Evolutionary conservation across 2,329 filamentous ascomycete genomes (phyloP).

Genomic region (Chaetomium globosum): DNA sequence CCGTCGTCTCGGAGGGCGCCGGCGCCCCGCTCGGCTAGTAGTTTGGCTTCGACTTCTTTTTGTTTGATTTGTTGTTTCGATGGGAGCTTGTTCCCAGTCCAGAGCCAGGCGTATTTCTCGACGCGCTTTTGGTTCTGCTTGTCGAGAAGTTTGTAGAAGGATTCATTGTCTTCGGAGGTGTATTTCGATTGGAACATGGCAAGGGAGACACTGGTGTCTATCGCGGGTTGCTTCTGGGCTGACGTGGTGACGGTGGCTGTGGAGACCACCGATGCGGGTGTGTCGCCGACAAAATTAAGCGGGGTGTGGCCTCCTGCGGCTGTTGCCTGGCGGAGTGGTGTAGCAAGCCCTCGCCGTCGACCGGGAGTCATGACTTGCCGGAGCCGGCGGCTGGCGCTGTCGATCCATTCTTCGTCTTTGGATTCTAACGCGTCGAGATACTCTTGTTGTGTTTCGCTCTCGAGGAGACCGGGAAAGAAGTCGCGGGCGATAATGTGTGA

Average conservation of each 20-base stretch:
- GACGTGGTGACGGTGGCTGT: slow-evolving; percentile 43
- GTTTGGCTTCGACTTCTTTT: slow-evolving; percentile 60
- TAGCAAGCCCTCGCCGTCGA: slow-evolving; percentile 44
- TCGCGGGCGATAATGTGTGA: slow-evolving; percentile 95
- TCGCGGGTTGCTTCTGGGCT: slow-evolving; percentile 44
- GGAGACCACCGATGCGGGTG: slow-evolving; percentile 60
- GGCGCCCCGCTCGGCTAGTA: slow-evolving; percentile 24
- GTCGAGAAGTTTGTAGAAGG: slow-evolving; percentile 89
- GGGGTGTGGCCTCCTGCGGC: slow-evolving; percentile 60
- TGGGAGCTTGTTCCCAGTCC: slow-evolving; percentile 81
- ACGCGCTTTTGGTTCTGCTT: slow-evolving; percentile 83
- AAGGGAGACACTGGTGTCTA: slow-evolving; percentile 79
- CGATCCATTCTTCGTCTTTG: slow-evolving; percentile 82
- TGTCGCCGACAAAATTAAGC: slow-evolving; percentile 69
- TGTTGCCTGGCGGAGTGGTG: slow-evolving; percentile 34
- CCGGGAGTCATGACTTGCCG: slow-evolving; percentile 81
- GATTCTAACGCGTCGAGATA: slow-evolving; percentile 91
- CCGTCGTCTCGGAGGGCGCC: slow-evolving; percentile 56
- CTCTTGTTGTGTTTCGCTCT: slow-evolving; percentile 85
- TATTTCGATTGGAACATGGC: slow-evolving; percentile 88
- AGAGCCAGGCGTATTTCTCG: slow-evolving; percentile 87
- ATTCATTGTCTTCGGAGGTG: slow-evolving; percentile 97
- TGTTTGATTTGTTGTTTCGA: slow-evolving; percentile 76
- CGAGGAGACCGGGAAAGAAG: slow-evolving; percentile 90
- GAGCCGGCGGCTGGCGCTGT: slow-evolving; percentile 72